Evolutionary conservation across 306 rosid species (phyloP).

Genomic region (Begonia peltatifolia): DNA sequence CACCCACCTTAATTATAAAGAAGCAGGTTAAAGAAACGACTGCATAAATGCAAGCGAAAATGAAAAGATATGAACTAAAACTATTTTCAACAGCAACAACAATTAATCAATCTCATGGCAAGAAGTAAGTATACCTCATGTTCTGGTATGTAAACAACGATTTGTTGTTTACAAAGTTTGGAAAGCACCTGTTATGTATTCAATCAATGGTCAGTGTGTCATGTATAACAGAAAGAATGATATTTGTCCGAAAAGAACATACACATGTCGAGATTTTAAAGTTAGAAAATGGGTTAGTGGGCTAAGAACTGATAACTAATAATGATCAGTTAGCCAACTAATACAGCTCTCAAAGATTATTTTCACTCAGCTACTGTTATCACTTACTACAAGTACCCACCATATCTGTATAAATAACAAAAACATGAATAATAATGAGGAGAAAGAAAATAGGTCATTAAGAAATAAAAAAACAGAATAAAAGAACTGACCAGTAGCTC

Average conservation of each 20-base stretch:
- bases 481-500: conserved; percentile 69
- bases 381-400: neutral
- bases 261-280: no score
- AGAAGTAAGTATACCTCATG: conserved; percentile 49
- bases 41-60: no score
- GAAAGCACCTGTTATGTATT: conserved; percentile 57
- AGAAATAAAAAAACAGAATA: neutral
- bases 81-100: no score
- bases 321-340: no score
- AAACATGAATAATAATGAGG: neutral
- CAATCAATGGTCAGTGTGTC: neutral
- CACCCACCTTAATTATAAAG: no score
- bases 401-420: neutral
- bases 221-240: neutral
- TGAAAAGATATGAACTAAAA: no score
- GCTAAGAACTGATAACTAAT: neutral
- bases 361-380: no score
- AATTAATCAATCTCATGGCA: no score
- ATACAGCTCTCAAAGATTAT: no score
- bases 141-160: conserved; percentile 80
- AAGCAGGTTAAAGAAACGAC: no score
- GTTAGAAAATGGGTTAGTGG: neutral
- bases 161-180: conserved; percentile 75
- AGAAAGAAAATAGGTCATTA: neutral
- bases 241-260: neutral